Conservation (phyloP, 2,329 filamentous ascomycete genomes). For the Bisporella sp. region DNA sequence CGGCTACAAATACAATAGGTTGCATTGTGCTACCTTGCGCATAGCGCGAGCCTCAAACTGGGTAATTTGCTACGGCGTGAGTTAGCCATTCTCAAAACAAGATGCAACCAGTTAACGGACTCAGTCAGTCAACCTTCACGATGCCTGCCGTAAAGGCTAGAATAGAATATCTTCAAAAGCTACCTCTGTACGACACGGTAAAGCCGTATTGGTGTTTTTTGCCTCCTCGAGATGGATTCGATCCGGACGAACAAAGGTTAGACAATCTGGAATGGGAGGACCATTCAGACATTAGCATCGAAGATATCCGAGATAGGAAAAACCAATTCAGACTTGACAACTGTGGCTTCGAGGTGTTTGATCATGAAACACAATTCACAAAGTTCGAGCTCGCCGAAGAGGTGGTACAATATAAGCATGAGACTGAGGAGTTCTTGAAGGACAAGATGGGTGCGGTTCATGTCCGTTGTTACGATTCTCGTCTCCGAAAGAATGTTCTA, state of each 20-base stretch:
- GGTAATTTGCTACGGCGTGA: no score
- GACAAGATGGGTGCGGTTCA: constrained; percentile 6
- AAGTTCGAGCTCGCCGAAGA: constrained; percentile 5
- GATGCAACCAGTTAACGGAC: no score
- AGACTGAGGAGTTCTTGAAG: constrained; percentile 11
- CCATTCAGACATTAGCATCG: neutral
- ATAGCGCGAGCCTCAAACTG: no score
- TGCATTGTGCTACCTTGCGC: no score
- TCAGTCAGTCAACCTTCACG: neutral
- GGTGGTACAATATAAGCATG: constrained; percentile 6
- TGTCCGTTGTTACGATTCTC: constrained; percentile 13
- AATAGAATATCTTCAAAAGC: constrained; percentile 13
- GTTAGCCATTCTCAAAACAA: no score
- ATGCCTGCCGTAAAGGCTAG: constrained; percentile 9
- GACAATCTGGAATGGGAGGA: constrained; percentile 7
- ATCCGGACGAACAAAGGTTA: neutral
- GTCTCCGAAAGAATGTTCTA: constrained; percentile 10
- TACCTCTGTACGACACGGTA: constrained; percentile 10
- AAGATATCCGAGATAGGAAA: constrained; percentile 2
- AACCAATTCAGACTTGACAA: neutral
- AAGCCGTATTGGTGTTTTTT: constrained; percentile 17
- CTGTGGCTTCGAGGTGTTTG: constrained; percentile 4
- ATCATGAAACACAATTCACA: constrained; percentile 7
- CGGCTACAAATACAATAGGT: no score
- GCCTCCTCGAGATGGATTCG: constrained; percentile 4